Conservation (phyloP, 2,329 filamentous ascomycete genomes). For the Stagonosporopsis cucurbitacearum region DNA sequence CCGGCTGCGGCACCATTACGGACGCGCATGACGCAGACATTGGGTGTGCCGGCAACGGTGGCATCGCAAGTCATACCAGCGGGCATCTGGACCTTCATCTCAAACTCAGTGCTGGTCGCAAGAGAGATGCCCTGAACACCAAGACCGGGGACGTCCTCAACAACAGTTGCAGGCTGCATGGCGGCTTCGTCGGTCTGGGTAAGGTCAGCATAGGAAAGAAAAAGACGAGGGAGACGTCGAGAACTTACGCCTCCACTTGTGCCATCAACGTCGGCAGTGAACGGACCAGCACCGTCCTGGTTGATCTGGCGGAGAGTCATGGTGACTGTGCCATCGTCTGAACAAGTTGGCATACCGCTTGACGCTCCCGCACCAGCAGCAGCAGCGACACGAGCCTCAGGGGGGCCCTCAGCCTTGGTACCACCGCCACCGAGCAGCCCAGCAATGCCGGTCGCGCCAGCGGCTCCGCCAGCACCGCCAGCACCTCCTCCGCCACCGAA, state of each 20-base stretch:
- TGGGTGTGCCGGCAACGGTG: constrained; percentile 62
- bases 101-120: constrained; percentile 67
- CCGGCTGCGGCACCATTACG: constrained; percentile 68
- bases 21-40: constrained; percentile 71
- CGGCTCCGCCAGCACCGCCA: constrained; percentile 29
- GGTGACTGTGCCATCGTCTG: constrained; percentile 65
- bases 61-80: constrained; percentile 71
- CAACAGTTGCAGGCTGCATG: constrained; percentile 66
- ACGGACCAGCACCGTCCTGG: constrained; percentile 72
- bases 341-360: constrained; percentile 65
- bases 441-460: constrained; percentile 38
- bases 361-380: constrained; percentile 61
- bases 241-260: constrained; percentile 63
- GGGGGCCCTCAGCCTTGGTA: constrained; percentile 55
- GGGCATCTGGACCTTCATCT: constrained; percentile 69
- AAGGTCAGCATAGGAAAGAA: neutral
- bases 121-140: constrained; percentile 64
- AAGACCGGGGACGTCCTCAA: constrained; percentile 66
- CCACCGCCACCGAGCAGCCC: constrained; percentile 50
- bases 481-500: constrained; percentile 47
- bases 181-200: constrained; percentile 60
- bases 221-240: too few relatives aligned
- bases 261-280: constrained; percentile 66
- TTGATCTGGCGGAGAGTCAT: constrained; percentile 73
- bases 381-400: constrained; percentile 62